Base-by-base conservation (phyloP, 2,329 filamentous ascomycete genomes). In the Apiospora rasikravindrae region DNA sequence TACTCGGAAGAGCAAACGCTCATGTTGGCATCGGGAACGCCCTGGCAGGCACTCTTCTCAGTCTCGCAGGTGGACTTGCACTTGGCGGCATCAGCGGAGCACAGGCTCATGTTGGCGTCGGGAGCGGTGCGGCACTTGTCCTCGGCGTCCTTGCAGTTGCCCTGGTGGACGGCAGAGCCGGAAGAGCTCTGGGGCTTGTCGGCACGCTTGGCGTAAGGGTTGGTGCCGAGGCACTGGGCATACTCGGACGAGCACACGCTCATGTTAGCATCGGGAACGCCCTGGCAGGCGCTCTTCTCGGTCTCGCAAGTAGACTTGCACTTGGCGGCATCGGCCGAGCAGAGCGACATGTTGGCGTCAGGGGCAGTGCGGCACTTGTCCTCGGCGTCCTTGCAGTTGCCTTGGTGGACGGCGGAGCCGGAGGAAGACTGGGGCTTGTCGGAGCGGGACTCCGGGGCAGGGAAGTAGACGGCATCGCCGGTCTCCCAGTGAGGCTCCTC, bases 1-100 rank as follows among this genome's bases (percentile, higher is more conserved):
- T 49, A 6, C 11, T 45, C 16, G 67, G 42, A 24, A 1, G 67
- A 47, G 67, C 67, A 68, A 0, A n/a, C 10, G 24, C 24, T 11
- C 67, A 33, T 33, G 67, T 68, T 68, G 24, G 67, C 67, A 16
- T 14, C 44, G 16, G 67, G 67, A 44, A 42, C 67, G 7, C 24
- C 7, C 24, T 42, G 67, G 67, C 67, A 68, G 14, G 24, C 24
- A 16, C 47, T 42, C 24, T 42, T 33, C 33, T 26, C 3, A 4
- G 22, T 5, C 22, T 37, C 4, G 61, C 61, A 67, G 16, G 6
- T 7, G 33, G 33, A 33, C 33, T 33, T 33, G 33, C 33, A 33
- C 33, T 33, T 33, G 33, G 33, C 33, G 6, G 33, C 33, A 33
- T 33, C 33, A 33, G 33, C 33, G 6, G 33, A 33, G 33, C 33